Base-by-base conservation (phyloP, 805 yeast species). In the Teunomyces funiuensis region DNA sequence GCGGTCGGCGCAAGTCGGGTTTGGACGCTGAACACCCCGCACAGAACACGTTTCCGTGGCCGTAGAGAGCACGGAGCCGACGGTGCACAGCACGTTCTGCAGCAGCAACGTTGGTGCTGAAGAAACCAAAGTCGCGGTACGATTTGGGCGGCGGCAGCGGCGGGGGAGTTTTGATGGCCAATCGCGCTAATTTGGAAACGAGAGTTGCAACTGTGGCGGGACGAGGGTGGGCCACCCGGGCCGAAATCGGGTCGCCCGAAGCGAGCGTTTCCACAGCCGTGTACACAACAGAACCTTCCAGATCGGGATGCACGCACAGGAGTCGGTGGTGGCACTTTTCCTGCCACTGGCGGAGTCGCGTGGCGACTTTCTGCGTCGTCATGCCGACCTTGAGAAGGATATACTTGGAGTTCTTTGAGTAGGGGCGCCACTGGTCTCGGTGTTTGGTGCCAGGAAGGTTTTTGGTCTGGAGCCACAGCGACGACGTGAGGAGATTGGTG, bases 371-470 rank as follows among this genome's bases (percentile, higher is more conserved):
- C 39, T 69, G 72, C 0, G 78, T 69, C 2, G 84, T 79, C 65
- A 63, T 76, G 1, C 84, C 84, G 1, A 79, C 69, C 47, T 79
- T 79, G 13, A 79, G 56, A 11, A 79, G 55, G 3, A 73, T 61
- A 33, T 63, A 59, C n/a, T 57, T 50, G 23, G 66, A 61, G 26
- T 61, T 58, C 15, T 60, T 61, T 2, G 76, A 60, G 47, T 72
- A 69, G 7, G 51, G 49, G 2, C 53, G 46, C 61, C 73, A 64
- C 28, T 61, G 49, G 26, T 59, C 55, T 20, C 40, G 43, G 30
- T 59, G 43, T 25, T 36, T 25, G 37, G 23, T 26, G 45, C 37
- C 3, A 52, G 63, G 62, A 8, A 62, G 44, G 55, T 67, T 59
- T 42, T 63, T 41, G 3, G 70, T 65, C 40, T 67, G 55, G 34